phyloP scores from a whole-genome alignment of 2,329 filamentous ascomycete genomes.

The Calonectria honghensis region DNA sequence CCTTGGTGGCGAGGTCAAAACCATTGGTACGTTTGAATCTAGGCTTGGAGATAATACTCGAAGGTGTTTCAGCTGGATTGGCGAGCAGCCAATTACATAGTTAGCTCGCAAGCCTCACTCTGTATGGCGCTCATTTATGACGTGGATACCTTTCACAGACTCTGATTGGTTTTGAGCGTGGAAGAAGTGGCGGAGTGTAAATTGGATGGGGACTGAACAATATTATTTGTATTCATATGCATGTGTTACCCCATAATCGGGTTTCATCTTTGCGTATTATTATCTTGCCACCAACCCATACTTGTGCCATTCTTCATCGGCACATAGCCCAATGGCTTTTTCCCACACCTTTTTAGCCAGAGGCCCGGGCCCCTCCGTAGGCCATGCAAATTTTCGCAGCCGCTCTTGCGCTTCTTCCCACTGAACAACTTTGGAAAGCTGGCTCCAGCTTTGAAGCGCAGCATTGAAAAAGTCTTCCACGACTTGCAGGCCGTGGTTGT shows the following conservation, averaged over 20 bases:
- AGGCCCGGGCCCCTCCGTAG: neutral
- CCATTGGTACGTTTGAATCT: too few species aligned
- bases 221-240: neutral
- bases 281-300: neutral
- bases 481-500: neutral
- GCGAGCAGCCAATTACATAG: too few species aligned
- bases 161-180: neutral
- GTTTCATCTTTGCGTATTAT: neutral
- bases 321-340: neutral
- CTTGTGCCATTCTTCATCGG: neutral
- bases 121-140: neutral
- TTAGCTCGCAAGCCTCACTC: neutral
- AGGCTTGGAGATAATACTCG: neutral
- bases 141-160: neutral
- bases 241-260: neutral
- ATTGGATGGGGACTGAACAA: neutral
- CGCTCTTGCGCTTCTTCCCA: slow-evolving; percentile 18
- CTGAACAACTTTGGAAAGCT: neutral
- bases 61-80: neutral
- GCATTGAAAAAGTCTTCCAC: neutral
- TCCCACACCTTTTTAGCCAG: slow-evolving; percentile 1
- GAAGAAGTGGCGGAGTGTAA: neutral
- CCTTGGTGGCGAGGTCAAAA: neutral
- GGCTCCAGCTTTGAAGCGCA: slow-evolving; percentile 4
- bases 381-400: slow-evolving; percentile 2